phyloP scores from a whole-genome alignment of 129 eudicot species.

The Oenanthe sinensis region DNA sequence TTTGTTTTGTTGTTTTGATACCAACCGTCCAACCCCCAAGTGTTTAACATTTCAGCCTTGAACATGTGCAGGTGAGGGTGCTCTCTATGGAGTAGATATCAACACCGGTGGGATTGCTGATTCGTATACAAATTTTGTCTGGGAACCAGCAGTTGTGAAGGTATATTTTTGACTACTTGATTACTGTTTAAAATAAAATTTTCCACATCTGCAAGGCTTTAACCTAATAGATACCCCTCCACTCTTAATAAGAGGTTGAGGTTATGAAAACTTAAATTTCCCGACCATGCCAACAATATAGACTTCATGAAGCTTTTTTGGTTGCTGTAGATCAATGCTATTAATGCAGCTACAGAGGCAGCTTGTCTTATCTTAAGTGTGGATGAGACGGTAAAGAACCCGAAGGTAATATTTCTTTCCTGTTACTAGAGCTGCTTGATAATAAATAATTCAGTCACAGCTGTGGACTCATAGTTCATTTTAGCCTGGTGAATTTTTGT shows the following conservation, averaged over 20 bases:
- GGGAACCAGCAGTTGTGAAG: constrained; percentile 99
- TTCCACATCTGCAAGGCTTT: background rate
- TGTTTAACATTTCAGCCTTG: background rate
- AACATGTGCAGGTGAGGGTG: constrained; percentile 72
- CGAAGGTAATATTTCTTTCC: constrained; percentile 55
- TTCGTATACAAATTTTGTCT: constrained; percentile 86
- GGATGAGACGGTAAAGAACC: constrained; percentile 94
- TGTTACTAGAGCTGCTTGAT: background rate
- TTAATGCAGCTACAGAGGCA: constrained; percentile 98
- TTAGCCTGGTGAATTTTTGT: background rate
- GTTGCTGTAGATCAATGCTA: constrained; percentile 72
- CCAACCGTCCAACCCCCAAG: background rate
- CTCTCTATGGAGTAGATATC: constrained; percentile 89
- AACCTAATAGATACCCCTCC: background rate
- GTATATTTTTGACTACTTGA: constrained; percentile 25
- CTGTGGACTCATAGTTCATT: no score
- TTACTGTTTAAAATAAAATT: background rate
- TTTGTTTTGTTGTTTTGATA: background rate
- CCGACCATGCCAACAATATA: background rate
- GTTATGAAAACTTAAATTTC: background rate
- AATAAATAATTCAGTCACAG: background rate
- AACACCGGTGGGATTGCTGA: constrained; percentile 95
- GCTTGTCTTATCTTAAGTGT: constrained; percentile 94
- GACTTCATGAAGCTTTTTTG: background rate
- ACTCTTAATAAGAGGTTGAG: background rate